Evolutionary conservation across 768 basidiomycete genomes (phyloP), one percentile per base, ranked within the genome.

Genomic region (Tylopilus sp.): DNA sequence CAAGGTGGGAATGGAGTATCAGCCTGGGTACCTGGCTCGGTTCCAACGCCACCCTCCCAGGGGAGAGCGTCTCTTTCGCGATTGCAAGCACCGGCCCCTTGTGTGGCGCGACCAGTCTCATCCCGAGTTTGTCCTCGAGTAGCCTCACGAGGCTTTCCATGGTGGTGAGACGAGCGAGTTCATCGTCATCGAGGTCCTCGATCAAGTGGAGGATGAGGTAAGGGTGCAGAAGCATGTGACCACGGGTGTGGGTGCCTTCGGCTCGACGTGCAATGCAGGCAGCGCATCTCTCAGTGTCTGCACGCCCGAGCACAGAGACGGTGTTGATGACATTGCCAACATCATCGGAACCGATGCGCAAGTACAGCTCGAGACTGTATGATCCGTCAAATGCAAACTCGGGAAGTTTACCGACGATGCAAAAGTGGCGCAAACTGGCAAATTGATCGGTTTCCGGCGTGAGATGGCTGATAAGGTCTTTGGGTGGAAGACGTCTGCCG

Each of bases 361-460:
- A 6, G 49, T 45, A 56, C 6, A 62, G 53, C n/a, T 62, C 61
- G 40, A 62, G 61, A 33, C 57, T 54, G 11, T 62, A 48, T 21
- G 61, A 62, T 36, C 61, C 61, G 3, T 38, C 6, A 47, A 49
- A 59, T 16, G 61, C 57, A 13, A 59, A 63, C 44, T 63, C 54
- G 22, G 54, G 61, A 2, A 62, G 6, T 0, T 46, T 1, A 9
- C 49, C 61, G 4, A 37, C 12, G 12, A 63, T 6, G 14, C 2
- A 17, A 29, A 52, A 62, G 10, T 53, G 45, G 22, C 52, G 61
- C 36, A 62, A 24, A n/a, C 31, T 24, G 0, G 43, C 25, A 6
- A 6, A 6, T 0, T 28, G 34, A 1, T 43, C 3, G 1, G 33
- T 40, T 25, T 56, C 26, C 30, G 48, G 42, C 34, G 56, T 24